Percentiles rank a stretch among this genome's conserved stretches.
Conservation (phyloP, 805 yeast genomes). For the Kodamaea fukazawae region DNA sequence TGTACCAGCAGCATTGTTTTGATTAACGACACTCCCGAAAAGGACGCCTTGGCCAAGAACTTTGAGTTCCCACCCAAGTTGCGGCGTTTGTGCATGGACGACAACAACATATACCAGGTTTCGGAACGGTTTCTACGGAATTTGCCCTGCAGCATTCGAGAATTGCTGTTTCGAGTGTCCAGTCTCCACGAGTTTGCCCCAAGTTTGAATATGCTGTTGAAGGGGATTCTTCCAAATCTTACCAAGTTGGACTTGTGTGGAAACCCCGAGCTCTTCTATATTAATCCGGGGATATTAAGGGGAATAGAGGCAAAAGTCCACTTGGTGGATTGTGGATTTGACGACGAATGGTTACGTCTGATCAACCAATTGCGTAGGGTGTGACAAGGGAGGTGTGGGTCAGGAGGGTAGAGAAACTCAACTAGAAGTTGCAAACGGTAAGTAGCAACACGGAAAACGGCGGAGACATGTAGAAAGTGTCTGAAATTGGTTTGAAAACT, state of each 20-base stretch:
- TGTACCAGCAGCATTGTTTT: conserved; percentile 14
- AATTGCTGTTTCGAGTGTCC: conserved; percentile 17
- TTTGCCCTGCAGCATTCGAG: conserved; percentile 28
- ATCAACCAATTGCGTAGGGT: too few species aligned
- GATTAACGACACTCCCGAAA: conserved; percentile 13
- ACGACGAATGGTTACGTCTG: too few species aligned
- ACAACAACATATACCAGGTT: conserved; percentile 22
- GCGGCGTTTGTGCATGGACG: conserved; percentile 21
- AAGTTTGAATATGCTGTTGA: not conserved
- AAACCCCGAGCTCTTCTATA: conserved; percentile 14
- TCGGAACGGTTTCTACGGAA: conserved; percentile 18
- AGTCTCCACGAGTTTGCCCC: not conserved
- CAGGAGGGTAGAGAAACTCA: too few species aligned
- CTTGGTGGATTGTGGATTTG: too few species aligned
- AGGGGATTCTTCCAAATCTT: conserved; percentile 12
- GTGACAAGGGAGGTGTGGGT: too few species aligned
- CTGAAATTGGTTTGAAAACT: too few species aligned
- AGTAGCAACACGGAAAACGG: too few species aligned
- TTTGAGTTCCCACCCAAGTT: conserved; percentile 27
- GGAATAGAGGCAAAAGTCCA: not conserved
- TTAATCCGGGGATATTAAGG: conserved; percentile 14
- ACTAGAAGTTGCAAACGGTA: too few species aligned
- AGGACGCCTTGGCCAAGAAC: conserved; percentile 19
- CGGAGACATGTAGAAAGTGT: too few species aligned
- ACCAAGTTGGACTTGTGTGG: conserved; percentile 14